These are phyloP conservation scores for Hortaea werneckii DNA, from an alignment of 2,329 filamentous ascomycete genomes.

Conservation along the genomic window DNA sequence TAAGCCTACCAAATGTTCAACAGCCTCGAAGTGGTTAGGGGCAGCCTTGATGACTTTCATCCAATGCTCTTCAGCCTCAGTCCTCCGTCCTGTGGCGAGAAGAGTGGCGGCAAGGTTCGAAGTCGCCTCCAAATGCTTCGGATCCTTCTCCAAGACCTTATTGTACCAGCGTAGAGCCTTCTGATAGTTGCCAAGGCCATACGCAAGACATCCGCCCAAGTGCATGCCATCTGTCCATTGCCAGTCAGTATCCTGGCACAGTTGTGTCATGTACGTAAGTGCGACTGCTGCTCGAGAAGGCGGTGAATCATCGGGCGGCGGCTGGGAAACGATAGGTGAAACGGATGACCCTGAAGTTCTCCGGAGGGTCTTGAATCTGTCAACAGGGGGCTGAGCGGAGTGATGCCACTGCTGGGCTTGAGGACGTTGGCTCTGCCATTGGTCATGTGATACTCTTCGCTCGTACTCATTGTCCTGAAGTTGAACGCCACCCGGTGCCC, in stretches of 20 bases:
- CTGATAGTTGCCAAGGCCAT: conserved; percentile 75
- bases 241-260: conserved; percentile 74
- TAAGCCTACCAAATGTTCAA: conserved; percentile 84
- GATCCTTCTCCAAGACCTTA: conserved; percentile 51
- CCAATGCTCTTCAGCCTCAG: conserved; percentile 83
- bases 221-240: conserved; percentile 90
- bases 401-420: conserved; percentile 1
- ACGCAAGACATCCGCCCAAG: conserved; percentile 81
- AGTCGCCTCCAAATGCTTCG: conserved; percentile 75
- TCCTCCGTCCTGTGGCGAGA: conserved; percentile 68
- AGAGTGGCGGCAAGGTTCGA: conserved; percentile 88
- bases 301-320: conserved; percentile 27
- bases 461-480: conserved; percentile 13
- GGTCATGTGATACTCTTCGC: conserved; percentile 15
- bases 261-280: conserved; percentile 58
- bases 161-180: conserved; percentile 67
- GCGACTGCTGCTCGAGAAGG: conserved; percentile 52
- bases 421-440: conserved; percentile 4
- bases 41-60: conserved; percentile 69
- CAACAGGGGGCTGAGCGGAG: conserved; percentile 4
- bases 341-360: conserved; percentile 24
- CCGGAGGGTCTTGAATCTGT: conserved; percentile 14
- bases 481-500: conserved; percentile 13
- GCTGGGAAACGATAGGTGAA: conserved; percentile 24
- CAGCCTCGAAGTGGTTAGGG: conserved; percentile 86